Conservation (phyloP, 352 stramenopile species). For the Phytophthora sojae region DNA sequence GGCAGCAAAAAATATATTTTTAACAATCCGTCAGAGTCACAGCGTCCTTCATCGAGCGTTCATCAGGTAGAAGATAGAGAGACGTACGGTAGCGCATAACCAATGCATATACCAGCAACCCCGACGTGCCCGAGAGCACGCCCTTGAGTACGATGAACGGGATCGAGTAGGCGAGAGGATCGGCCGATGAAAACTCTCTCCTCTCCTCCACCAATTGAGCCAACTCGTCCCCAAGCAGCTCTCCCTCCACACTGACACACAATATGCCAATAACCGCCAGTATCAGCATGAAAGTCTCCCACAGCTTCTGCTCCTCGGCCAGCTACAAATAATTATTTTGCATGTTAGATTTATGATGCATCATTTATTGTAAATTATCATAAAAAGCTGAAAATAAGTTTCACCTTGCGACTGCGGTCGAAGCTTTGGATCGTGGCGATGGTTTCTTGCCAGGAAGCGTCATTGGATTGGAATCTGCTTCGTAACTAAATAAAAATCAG, state of each 20-base stretch:
- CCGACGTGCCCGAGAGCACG: conserved; percentile 43
- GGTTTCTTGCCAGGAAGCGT: conserved; percentile 38
- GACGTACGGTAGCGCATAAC: conserved; percentile 58
- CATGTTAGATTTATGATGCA: neutral
- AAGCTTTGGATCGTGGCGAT: conserved; percentile 48
- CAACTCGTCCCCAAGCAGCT: conserved; percentile 55
- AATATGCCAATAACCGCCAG: conserved; percentile 44
- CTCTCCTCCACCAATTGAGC: conserved; percentile 24
- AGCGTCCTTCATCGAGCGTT: too few species aligned
- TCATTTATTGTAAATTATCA: neutral
- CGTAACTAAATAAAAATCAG: conserved; percentile 15
- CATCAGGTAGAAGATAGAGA: neutral
- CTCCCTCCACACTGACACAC: conserved; percentile 58
- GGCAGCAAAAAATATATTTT: neutral
- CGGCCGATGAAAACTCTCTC: conserved; percentile 11
- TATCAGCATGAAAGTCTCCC: conserved; percentile 61
- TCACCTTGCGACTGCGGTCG: conserved; percentile 44
- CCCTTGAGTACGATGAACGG: conserved; percentile 51
- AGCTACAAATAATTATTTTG: conserved; percentile 24
- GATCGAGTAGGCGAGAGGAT: conserved; percentile 26
- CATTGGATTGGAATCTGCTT: conserved; percentile 34
- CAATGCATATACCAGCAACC: conserved; percentile 45
- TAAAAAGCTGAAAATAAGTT: neutral
- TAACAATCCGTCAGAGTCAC: too few species aligned
- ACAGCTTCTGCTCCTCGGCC: conserved; percentile 14